These are phyloP conservation scores for Kodamaea hsintzibuensis DNA, from an alignment of 805 yeast genomes.

Conservation along the genomic window DNA sequence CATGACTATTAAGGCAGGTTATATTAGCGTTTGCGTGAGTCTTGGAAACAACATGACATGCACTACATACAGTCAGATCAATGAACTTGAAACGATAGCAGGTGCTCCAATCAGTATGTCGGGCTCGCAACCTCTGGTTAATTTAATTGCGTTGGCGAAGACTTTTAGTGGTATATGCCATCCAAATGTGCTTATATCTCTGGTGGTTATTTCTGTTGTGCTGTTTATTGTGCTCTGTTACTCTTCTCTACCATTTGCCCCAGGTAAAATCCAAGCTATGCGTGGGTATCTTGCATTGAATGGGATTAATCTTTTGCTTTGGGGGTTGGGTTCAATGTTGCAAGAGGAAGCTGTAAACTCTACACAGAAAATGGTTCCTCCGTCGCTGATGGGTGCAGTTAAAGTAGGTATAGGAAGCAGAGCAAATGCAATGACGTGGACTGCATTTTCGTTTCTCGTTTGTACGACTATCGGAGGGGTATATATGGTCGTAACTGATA, in stretches of 20 bases:
- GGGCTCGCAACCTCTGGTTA: constrained; percentile 22
- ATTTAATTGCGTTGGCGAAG: constrained; percentile 49
- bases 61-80: constrained; percentile 23
- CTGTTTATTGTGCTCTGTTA: constrained; percentile 46
- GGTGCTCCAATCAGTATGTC: constrained; percentile 24
- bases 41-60: constrained; percentile 36
- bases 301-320: constrained; percentile 42
- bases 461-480: constrained; percentile 36
- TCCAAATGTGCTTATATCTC: constrained; percentile 54
- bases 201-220: constrained; percentile 44
- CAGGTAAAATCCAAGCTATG: constrained; percentile 32
- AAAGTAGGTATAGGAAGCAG: constrained; percentile 46
- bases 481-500: not conserved
- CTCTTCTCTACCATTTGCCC: constrained; percentile 49
- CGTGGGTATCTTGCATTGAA: constrained; percentile 30
- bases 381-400: constrained; percentile 53
- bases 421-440: constrained; percentile 63
- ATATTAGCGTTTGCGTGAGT: constrained; percentile 56
- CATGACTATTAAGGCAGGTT: constrained; percentile 53
- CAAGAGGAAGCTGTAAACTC: constrained; percentile 56
- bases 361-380: constrained; percentile 42
- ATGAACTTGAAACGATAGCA: constrained; percentile 26
- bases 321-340: constrained; percentile 71
- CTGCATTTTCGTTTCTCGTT: constrained; percentile 50
- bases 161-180: constrained; percentile 49